Conservation (phyloP, 2,329 filamentous ascomycete genomes). For the Ophiognomonia clavigignenti-juglandacearum region DNA sequence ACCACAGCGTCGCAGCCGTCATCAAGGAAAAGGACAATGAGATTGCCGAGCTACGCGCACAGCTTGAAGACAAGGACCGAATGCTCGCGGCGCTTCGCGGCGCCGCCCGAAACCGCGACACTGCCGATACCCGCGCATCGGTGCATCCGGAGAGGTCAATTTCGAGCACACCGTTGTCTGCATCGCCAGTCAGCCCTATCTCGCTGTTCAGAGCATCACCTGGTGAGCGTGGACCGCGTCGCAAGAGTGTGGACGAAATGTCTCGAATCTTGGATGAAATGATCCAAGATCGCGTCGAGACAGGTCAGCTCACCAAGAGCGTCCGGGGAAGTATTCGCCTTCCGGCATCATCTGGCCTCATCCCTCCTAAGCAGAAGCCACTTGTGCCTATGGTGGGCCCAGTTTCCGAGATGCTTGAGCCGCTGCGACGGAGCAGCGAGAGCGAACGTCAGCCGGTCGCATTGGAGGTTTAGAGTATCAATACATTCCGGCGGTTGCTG, state of each 20-base stretch:
- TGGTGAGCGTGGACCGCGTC: conserved; percentile 34
- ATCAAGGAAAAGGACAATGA: conserved; percentile 88
- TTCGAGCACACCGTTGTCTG: conserved; percentile 6
- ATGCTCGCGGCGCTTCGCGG: conserved; percentile 86
- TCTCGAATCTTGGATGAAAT: conserved; percentile 92
- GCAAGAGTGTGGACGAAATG: conserved; percentile 82
- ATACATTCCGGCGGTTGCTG: conserved; percentile 9
- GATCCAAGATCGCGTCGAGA: conserved; percentile 84
- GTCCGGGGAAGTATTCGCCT: conserved; percentile 63
- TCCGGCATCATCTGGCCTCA: conserved; percentile 21
- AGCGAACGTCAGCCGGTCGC: conserved; percentile 10
- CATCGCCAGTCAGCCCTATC: conserved; percentile 25
- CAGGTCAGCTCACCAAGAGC: conserved; percentile 64
- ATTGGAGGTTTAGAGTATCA: conserved; percentile 15
- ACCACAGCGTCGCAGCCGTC: conserved; percentile 66
- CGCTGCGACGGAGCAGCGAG: conserved; percentile 29
- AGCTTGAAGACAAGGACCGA: conserved; percentile 89
- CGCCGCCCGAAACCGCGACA: conserved; percentile 79
- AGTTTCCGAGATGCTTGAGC: conserved; percentile 26
- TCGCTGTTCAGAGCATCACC: conserved; percentile 17
- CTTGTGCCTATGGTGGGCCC: conserved; percentile 3
- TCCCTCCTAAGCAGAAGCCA: conserved; percentile 33
- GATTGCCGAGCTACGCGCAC: conserved; percentile 83
- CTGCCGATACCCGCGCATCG: conserved; percentile 44
- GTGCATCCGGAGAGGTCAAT: conserved; percentile 24